These are phyloP conservation scores for Pseudozyma sp. DNA, from an alignment of 1,284 basidiomycete species.

Conservation along the genomic window DNA sequence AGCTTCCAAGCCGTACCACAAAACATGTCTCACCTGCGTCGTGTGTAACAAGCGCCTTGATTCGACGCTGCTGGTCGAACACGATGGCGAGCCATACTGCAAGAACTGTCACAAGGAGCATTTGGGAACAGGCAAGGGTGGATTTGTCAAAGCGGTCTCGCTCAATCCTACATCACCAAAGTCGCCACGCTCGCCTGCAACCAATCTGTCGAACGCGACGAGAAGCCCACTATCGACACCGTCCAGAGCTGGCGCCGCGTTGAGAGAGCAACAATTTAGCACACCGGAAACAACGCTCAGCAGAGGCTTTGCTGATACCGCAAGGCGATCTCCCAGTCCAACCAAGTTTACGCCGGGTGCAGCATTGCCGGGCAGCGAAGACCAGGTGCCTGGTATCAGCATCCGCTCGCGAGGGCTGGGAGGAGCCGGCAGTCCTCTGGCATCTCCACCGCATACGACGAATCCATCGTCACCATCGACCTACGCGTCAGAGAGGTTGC, in stretches of 20 bases:
- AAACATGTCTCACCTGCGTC: conserved; percentile 65
- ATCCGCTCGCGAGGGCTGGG: conserved; percentile 29
- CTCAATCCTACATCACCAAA: conserved; percentile 54
- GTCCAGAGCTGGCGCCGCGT: conserved; percentile 13
- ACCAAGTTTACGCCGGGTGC: conserved; percentile 38
- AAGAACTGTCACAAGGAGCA: conserved; percentile 66
- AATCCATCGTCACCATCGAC: conserved; percentile 20
- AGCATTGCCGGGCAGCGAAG: conserved; percentile 22
- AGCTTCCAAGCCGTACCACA: conserved; percentile 63
- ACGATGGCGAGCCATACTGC: conserved; percentile 67
- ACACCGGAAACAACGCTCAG: conserved; percentile 35
- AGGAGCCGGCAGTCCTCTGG: conserved; percentile 12
- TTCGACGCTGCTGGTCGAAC: conserved; percentile 65
- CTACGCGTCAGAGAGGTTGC: background rate
- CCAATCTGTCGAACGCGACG: conserved; percentile 19
- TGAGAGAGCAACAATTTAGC: conserved; percentile 23
- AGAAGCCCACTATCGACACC: conserved; percentile 28
- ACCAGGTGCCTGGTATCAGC: conserved; percentile 35
- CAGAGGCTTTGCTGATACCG: conserved; percentile 9
- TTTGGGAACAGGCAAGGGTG: conserved; percentile 67
- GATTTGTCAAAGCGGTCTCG: conserved; percentile 64
- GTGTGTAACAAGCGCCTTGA: conserved; percentile 67
- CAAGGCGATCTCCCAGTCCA: conserved; percentile 42
- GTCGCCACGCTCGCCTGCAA: conserved; percentile 29
- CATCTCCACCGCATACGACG: conserved; percentile 14